Evolutionary conservation across 805 yeast species (phyloP).

Genomic region (Hanseniaspora lachancei): DNA sequence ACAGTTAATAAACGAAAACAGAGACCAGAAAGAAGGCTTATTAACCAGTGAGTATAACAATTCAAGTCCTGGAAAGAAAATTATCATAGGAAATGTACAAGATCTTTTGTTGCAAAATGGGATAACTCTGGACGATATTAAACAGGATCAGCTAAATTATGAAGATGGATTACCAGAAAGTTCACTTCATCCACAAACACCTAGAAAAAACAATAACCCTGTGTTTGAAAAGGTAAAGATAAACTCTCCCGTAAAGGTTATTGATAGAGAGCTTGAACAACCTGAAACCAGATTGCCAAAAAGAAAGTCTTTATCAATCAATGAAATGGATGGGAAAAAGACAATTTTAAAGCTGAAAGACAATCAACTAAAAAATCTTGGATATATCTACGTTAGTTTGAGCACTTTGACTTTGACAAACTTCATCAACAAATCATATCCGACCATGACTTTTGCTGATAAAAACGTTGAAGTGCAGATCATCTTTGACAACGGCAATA

Average conservation of each 20-base stretch:
- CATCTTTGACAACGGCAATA: constrained; percentile 60
- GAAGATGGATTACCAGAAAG: not conserved
- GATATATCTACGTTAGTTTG: constrained; percentile 4
- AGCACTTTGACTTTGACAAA: constrained; percentile 2
- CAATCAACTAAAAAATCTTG: not conserved
- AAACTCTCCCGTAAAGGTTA: constrained; percentile 5
- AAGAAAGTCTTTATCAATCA: not conserved
- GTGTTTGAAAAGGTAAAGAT: not conserved
- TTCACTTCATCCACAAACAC: not conserved
- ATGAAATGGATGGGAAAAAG: not conserved
- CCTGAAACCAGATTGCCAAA: not conserved
- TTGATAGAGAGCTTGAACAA: not conserved
- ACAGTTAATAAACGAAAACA: not conserved
- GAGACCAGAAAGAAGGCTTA: not conserved
- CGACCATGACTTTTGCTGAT: not conserved
- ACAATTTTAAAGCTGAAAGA: not conserved
- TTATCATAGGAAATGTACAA: constrained; percentile 2
- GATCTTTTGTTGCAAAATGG: constrained; percentile 6
- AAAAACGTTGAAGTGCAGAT: not conserved
- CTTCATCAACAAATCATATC: not conserved
- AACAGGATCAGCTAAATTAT: not conserved
- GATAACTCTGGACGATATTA: not conserved
- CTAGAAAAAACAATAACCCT: not conserved
- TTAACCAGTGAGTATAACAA: not conserved
- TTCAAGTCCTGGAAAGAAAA: not conserved